phyloP scores from a whole-genome alignment of 345 rosid genomes.

The Populus deltoides region DNA sequence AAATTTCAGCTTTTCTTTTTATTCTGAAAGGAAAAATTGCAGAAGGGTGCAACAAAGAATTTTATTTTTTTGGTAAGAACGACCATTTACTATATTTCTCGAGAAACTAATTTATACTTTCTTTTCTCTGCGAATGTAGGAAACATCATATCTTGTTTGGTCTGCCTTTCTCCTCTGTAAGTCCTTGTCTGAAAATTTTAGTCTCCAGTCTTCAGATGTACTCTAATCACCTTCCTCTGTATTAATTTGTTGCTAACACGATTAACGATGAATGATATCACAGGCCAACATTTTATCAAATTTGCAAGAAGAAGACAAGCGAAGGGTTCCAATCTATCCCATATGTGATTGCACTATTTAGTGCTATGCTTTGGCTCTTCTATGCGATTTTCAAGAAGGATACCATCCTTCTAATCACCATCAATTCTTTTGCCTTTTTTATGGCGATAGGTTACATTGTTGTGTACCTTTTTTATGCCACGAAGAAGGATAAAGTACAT shows the following conservation, averaged over 20 bases:
- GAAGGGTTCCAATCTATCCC: slow-evolving; percentile 32
- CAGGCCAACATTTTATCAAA: slow-evolving; percentile 32
- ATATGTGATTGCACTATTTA: slow-evolving; percentile 27
- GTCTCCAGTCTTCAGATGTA: no score
- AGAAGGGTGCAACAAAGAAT: not conserved
- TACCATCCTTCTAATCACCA: slow-evolving; percentile 23
- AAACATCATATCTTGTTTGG: slow-evolving; percentile 25
- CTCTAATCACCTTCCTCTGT: not conserved
- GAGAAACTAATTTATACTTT: not conserved
- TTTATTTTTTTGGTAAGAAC: not conserved
- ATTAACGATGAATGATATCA: not conserved
- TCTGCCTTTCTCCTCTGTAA: slow-evolving; percentile 29
- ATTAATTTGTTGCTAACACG: no score
- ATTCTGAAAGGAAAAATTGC: not conserved
- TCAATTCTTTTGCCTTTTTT: slow-evolving; percentile 27
- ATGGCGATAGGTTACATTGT: slow-evolving; percentile 24
- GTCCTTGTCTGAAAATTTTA: not conserved
- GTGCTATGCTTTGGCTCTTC: slow-evolving; percentile 37
- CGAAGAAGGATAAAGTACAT: slow-evolving; percentile 21
- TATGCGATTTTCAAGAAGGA: slow-evolving; percentile 26
- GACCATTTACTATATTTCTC: not conserved
- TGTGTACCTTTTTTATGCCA: slow-evolving; percentile 21
- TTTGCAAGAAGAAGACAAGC: slow-evolving; percentile 34
- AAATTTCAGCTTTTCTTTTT: no score
- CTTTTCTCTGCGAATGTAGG: slow-evolving; percentile 1